These are phyloP conservation scores for Fusarium burgessii DNA, from an alignment of 2,329 filamentous ascomycete species.

Conservation along the genomic window DNA sequence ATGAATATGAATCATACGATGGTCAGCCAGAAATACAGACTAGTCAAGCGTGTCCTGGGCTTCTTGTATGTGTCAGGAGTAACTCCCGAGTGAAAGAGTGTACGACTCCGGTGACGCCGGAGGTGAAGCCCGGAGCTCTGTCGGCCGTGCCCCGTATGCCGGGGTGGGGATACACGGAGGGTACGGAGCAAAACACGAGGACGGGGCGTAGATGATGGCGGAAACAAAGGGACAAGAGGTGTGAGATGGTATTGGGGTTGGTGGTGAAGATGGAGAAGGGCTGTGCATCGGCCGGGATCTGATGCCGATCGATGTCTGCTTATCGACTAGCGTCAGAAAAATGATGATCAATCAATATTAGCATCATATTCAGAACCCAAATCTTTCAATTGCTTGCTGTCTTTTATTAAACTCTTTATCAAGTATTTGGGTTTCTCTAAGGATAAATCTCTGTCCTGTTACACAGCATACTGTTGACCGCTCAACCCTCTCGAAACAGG, in stretches of 20 bases:
- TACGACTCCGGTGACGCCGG: slow-evolving; percentile 6
- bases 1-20: neutral
- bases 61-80: neutral
- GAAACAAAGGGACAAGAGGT: neutral
- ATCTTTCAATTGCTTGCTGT: neutral
- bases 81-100: neutral
- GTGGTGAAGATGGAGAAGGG: slow-evolving; percentile 20
- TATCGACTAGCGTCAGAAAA: slow-evolving; percentile 20
- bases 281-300: slow-evolving; percentile 13
- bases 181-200: slow-evolving; percentile 15
- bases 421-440: neutral
- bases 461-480: neutral
- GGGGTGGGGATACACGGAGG: slow-evolving; percentile 16
- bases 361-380: neutral
- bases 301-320: slow-evolving; percentile 23
- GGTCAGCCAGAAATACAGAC: neutral
- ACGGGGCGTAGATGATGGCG: neutral
- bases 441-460: neutral
- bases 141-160: slow-evolving; percentile 17
- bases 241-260: slow-evolving; percentile 24
- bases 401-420: neutral
- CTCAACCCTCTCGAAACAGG: neutral
- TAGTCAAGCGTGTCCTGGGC: neutral
- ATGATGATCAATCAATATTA: slow-evolving; percentile 34
- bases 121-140: slow-evolving; percentile 1